Conservation (phyloP, 139 green algal species). For the Auxenochlorella pyrenoidosa region DNA sequence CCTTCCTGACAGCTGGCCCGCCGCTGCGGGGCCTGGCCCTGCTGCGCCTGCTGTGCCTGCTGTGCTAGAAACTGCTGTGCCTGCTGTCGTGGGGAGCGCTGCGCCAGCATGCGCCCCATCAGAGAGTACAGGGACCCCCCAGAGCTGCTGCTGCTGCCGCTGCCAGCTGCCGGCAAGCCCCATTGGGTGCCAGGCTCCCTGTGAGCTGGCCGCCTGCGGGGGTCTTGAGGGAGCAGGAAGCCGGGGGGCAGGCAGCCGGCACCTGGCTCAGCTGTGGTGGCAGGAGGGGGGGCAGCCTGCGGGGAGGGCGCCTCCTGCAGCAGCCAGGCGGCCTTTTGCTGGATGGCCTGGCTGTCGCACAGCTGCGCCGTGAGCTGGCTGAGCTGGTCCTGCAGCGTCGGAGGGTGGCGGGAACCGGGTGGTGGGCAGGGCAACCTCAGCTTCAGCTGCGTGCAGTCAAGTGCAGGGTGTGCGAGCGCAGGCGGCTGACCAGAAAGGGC, state of each 20-base stretch:
- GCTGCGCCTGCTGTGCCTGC: not conserved
- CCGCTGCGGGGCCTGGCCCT: not conserved
- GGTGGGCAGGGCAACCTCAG: no score
- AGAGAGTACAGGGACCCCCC: not conserved
- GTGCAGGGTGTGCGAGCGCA: no score
- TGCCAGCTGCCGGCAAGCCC: not conserved
- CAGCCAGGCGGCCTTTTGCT: not conserved
- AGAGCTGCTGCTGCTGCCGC: not conserved
- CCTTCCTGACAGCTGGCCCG: not conserved
- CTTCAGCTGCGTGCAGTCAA: no score
- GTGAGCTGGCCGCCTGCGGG: not conserved
- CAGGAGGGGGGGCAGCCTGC: not conserved
- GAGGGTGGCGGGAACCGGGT: no score
- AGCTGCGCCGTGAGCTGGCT: not conserved
- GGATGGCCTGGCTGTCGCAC: not conserved
- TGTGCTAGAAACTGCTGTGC: no score
- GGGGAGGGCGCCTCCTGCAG: not conserved
- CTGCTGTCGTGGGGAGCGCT: not conserved
- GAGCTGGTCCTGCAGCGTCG: not conserved
- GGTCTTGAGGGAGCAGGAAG: not conserved
- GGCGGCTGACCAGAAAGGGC: no score
- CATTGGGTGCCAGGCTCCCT: not conserved
- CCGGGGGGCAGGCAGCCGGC: not conserved
- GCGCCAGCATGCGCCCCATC: not conserved
- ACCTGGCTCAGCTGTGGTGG: not conserved